Base-by-base conservation (phyloP, 2,329 filamentous ascomycete genomes). In the Helicocarpus griseus region DNA sequence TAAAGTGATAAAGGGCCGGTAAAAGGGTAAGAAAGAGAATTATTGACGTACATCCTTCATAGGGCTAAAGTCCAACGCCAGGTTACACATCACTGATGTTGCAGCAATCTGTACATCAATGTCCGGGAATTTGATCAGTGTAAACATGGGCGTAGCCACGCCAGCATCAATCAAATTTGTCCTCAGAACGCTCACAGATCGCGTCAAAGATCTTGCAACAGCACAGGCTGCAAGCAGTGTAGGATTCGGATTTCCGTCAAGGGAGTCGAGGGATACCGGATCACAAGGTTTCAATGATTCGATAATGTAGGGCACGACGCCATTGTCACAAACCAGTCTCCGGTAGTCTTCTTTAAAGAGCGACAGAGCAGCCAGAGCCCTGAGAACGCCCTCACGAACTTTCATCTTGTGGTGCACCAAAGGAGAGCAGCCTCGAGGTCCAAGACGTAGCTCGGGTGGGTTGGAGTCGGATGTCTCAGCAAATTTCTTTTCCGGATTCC, bases 191-290 rank as follows among this genome's bases (percentile, higher is more conserved):
- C 81, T 87, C 21, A 95, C 85, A 1, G 89, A 95, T 39, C 93
- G 81, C 2, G 89, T 88, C 45, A 97, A 74, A 65, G 89, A 87
- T 56, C 87, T 80, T 26, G 89, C 80, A 24, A 87, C 83, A 62
- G 87, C 84, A 63, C 90, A 96, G 1, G 89, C 91, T 19, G 90
- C 89, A 50, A 94, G 77, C 21, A 97, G 76, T 21, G 95, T 90
- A 3, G 80, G 73, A 6, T 81, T 76, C 1, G 89, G 84, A 60
- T 97, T 96, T 2, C 88, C 89, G 59, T 86, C 86, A 11, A 79
- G 72, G 4, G 29, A 21, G 13, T 51, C 48, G 1, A 19, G 21
- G 13, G 43, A 49, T 17, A 51, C 48, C 13, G 50, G 58, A 8
- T 68, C 63, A 49, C 78, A 78, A 1, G 81, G 76, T 48, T 79